Conservation (phyloP, 2,329 filamentous ascomycete genomes). For the Trichoderma guizhouense region DNA sequence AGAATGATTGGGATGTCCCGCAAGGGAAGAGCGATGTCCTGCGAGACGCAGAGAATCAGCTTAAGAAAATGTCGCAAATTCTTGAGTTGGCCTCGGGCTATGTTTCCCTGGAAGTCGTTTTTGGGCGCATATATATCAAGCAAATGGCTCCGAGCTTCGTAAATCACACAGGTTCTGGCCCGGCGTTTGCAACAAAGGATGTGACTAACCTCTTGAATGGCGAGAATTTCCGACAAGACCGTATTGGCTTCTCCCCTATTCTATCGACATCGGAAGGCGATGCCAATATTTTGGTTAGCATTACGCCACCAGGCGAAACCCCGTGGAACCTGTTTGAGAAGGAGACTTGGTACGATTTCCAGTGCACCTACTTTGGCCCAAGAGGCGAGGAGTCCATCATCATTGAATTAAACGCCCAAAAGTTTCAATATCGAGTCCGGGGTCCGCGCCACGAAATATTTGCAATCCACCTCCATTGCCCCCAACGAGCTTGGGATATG, state of each 20-base stretch:
- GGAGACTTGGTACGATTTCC: constrained; percentile 28
- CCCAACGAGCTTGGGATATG: constrained; percentile 32
- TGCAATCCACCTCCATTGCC: constrained; percentile 30
- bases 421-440: constrained; percentile 24
- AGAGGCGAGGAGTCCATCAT: constrained; percentile 17
- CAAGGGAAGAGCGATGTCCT: constrained; percentile 18
- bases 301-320: constrained; percentile 17
- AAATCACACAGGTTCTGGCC: constrained; percentile 21
- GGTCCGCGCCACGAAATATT: constrained; percentile 23
- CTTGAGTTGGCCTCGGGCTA: constrained; percentile 27
- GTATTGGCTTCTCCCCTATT: constrained; percentile 28
- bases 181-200: constrained; percentile 19
- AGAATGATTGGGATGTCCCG: neutral
- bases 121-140: constrained; percentile 31
- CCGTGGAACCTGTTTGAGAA: constrained; percentile 23
- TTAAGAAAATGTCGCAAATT: constrained; percentile 20
- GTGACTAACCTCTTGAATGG: constrained; percentile 19
- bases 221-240: neutral
- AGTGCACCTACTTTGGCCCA: constrained; percentile 21
- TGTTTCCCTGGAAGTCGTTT: constrained; percentile 25
- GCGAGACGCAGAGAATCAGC: constrained; percentile 15
- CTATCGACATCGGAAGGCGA: constrained; percentile 30
- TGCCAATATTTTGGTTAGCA: constrained; percentile 22
- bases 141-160: constrained; percentile 22
- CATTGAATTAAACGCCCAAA: constrained; percentile 30